A percentile compares a stretch with the other conserved stretches of the same genome.
These are phyloP conservation scores for Pulveroboletus sp. DNA, from an alignment of 768 basidiomycete species.

Conservation along the genomic window DNA sequence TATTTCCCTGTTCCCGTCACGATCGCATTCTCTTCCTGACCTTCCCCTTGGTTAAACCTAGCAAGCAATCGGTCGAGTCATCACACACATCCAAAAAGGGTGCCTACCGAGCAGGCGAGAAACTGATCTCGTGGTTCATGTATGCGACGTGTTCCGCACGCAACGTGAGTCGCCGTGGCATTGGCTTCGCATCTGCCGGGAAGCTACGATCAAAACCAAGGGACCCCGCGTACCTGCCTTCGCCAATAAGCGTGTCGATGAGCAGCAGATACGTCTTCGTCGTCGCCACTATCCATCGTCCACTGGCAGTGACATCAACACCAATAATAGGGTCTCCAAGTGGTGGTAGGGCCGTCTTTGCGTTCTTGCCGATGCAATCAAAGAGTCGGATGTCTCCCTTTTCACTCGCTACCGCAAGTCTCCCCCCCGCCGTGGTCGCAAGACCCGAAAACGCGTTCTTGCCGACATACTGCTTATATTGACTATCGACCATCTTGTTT, in stretches of 20 bases:
- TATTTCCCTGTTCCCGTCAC: conserved; percentile 92
- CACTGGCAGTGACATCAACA: conserved; percentile 90
- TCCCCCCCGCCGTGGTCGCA: conserved; percentile 81
- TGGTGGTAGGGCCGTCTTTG: conserved; percentile 95
- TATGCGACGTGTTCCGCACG: conserved; percentile 91
- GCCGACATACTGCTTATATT: conserved; percentile 93
- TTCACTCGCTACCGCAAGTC: conserved; percentile 89
- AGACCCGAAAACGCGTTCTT: conserved; percentile 96
- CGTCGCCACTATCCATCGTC: conserved; percentile 94
- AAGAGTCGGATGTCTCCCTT: conserved; percentile 97
- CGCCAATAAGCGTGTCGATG: conserved; percentile 93
- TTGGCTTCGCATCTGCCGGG: conserved; percentile 91
- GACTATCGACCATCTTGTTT: conserved; percentile 88
- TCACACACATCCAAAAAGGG: not conserved
- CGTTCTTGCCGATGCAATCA: conserved; percentile 96
- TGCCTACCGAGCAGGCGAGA: conserved; percentile 87
- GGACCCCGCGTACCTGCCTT: conserved; percentile 78
- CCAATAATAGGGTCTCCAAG: conserved; percentile 95
- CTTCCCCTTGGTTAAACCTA: conserved; percentile 92
- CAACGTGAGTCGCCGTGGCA: conserved; percentile 84
- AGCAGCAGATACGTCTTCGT: conserved; percentile 91
- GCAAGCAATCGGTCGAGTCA: conserved; percentile 5
- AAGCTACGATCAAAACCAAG: conserved; percentile 93
- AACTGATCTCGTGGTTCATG: conserved; percentile 83
- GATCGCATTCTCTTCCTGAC: conserved; percentile 89